A percentile compares a stretch with the other conserved stretches of the same genome.
These are phyloP conservation scores for Komagataella populi DNA, from an alignment of 805 yeast genomes.

Conservation along the genomic window DNA sequence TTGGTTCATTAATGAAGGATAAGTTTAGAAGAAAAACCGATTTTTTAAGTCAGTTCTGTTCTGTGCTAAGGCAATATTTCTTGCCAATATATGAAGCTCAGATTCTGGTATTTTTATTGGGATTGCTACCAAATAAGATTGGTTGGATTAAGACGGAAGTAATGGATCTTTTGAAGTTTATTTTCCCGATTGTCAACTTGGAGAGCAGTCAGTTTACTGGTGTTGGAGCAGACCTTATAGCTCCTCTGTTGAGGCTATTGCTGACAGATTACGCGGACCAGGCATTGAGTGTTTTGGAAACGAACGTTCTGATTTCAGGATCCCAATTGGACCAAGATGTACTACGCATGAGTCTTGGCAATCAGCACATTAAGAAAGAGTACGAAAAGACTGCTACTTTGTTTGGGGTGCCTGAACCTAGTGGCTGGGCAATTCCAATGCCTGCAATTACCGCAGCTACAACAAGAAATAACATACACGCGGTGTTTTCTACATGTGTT, in stretches of 20 bases:
- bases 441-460: conserved; percentile 83
- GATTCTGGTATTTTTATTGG: conserved; percentile 60
- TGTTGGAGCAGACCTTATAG: conserved; percentile 88
- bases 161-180: conserved; percentile 55
- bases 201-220: conserved; percentile 70
- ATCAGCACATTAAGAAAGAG: conserved; percentile 60
- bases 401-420: conserved; percentile 89
- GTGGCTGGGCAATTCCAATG: conserved; percentile 97
- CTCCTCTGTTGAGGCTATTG: conserved; percentile 70
- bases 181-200: conserved; percentile 69
- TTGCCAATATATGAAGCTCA: conserved; percentile 69
- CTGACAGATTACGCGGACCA: conserved; percentile 80
- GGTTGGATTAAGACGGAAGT: conserved; percentile 76
- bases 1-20: conserved; percentile 63
- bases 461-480: conserved; percentile 87
- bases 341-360: conserved; percentile 83
- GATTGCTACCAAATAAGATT: conserved; percentile 63
- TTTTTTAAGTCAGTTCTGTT: conserved; percentile 68
- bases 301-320: conserved; percentile 74
- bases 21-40: conserved; percentile 86
- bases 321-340: conserved; percentile 86
- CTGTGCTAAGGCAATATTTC: conserved; percentile 51
- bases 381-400: conserved; percentile 78
- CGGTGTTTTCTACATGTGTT: conserved; percentile 82
- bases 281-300: conserved; percentile 84